Conservation (phyloP, 148 eudicot species). For the Diospyros kaki region DNA sequence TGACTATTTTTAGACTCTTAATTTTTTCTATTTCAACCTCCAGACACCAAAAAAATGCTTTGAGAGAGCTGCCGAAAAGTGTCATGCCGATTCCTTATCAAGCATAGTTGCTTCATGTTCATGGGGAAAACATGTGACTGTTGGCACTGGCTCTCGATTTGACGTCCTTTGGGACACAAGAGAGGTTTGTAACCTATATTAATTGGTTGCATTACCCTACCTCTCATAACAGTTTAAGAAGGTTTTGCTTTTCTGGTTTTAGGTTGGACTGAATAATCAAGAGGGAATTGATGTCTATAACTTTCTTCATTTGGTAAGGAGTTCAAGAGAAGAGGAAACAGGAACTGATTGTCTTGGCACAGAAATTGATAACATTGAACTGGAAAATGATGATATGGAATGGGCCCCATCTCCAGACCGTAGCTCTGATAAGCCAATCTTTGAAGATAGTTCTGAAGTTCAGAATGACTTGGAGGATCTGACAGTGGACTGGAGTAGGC, state of each 20-base stretch:
- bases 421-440: conserved; percentile 46
- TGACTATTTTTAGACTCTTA: neutral
- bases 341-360: conserved; percentile 65
- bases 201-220: no score
- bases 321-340: conserved; percentile 36
- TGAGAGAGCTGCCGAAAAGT: conserved; percentile 92
- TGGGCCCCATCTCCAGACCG: conserved; percentile 57
- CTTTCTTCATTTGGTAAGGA: conserved; percentile 65
- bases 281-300: conserved; percentile 60
- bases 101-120: conserved; percentile 95
- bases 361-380: conserved; percentile 55
- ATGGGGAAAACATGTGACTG: conserved; percentile 96
- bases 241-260: conserved; percentile 12
- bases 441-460: conserved; percentile 58
- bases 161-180: conserved; percentile 77
- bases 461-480: conserved; percentile 16
- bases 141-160: conserved; percentile 89
- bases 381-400: conserved; percentile 49
- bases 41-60: conserved; percentile 91
- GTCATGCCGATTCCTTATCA: conserved; percentile 71
- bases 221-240: neutral
- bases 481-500: conserved; percentile 11
- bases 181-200: conserved; percentile 38
- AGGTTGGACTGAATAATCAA: conserved; percentile 42
- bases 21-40: conserved; percentile 1